Evolutionary conservation across 768 basidiomycete genomes (phyloP).

Genomic region (Lentinus brumalis): DNA sequence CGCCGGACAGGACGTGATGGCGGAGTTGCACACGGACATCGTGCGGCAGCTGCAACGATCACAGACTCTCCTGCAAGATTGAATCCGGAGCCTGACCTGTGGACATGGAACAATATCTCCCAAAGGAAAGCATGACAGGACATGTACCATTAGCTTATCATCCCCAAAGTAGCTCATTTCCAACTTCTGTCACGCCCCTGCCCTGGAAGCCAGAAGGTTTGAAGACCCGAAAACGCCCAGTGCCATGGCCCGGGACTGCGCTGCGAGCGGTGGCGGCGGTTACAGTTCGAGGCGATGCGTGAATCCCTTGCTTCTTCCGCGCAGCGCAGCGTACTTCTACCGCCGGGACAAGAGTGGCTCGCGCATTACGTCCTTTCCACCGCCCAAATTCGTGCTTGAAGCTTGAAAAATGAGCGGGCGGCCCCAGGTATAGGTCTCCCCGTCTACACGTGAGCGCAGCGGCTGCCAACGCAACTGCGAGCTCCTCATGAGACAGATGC

Average conservation of each 20-base stretch:
- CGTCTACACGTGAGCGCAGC: not conserved
- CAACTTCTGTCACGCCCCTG: conserved; percentile 17
- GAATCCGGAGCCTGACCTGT: not conserved
- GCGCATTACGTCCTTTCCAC: conserved; percentile 13
- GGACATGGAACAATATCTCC: conserved; percentile 1
- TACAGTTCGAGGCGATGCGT: not conserved
- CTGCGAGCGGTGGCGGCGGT: not conserved
- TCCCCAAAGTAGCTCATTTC: not conserved
- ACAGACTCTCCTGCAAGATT: conserved; percentile 9
- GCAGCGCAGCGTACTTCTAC: not conserved
- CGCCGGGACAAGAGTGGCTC: not conserved
- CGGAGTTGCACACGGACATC: conserved; percentile 53
- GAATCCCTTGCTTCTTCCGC: not conserved
- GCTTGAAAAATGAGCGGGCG: not conserved
- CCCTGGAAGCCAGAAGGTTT: not conserved
- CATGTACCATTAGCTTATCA: conserved; percentile 9
- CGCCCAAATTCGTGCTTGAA: not conserved
- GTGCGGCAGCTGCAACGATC: conserved; percentile 33
- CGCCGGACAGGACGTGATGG: conserved; percentile 51
- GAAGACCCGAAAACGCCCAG: too few species aligned
- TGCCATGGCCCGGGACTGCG: not conserved
- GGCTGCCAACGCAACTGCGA: not conserved
- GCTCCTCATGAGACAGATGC: not conserved
- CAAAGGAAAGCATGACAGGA: not conserved
- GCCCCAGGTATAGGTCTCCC: not conserved